Evolutionary conservation across 345 rosid species (phyloP).

Genomic region (Jatropha curcas): DNA sequence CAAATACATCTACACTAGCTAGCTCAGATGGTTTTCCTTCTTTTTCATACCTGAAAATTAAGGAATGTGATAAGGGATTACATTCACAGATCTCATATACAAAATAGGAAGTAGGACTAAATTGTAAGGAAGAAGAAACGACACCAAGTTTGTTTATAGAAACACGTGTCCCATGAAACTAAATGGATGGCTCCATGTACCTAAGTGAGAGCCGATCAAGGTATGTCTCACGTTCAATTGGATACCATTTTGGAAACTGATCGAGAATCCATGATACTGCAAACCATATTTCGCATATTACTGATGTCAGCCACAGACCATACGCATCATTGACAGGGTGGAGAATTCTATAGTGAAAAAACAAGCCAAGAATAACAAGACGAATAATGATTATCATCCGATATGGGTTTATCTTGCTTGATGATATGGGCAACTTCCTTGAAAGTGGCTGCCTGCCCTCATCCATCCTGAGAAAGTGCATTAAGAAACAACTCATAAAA

Average conservation of each 20-base stretch:
- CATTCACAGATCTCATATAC: not conserved
- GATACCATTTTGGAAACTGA: slow-evolving; percentile 98
- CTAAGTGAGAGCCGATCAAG: slow-evolving; percentile 92
- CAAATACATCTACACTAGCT: slow-evolving; percentile 77
- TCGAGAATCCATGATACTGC: slow-evolving; percentile 97
- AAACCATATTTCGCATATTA: slow-evolving; percentile 98
- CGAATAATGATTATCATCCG: slow-evolving; percentile 80
- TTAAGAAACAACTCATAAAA: slow-evolving; percentile 12
- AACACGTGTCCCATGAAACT: not conserved
- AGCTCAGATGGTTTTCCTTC: slow-evolving; percentile 92
- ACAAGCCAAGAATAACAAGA: slow-evolving; percentile 82
- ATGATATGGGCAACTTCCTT: slow-evolving; percentile 85
- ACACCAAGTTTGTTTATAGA: slow-evolving; percentile 1
- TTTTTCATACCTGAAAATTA: slow-evolving; percentile 76
- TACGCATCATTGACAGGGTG: slow-evolving; percentile 91
- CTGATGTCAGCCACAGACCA: slow-evolving; percentile 94
- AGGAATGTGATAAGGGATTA: slow-evolving; percentile 10
- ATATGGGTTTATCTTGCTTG: slow-evolving; percentile 98
- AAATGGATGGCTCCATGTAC: slow-evolving; percentile 36
- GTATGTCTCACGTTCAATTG: slow-evolving; percentile 87
- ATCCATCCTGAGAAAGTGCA: slow-evolving; percentile 80
- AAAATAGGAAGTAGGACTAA: not conserved
- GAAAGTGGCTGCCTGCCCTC: slow-evolving; percentile 99
- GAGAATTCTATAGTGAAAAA: slow-evolving; percentile 89
- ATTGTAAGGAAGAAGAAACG: not conserved